Percentiles rank a stretch among this genome's conserved stretches.
Evolutionary conservation across 1,139 yeast genomes (phyloP).

Genomic region (Suhomyces kunorum): DNA sequence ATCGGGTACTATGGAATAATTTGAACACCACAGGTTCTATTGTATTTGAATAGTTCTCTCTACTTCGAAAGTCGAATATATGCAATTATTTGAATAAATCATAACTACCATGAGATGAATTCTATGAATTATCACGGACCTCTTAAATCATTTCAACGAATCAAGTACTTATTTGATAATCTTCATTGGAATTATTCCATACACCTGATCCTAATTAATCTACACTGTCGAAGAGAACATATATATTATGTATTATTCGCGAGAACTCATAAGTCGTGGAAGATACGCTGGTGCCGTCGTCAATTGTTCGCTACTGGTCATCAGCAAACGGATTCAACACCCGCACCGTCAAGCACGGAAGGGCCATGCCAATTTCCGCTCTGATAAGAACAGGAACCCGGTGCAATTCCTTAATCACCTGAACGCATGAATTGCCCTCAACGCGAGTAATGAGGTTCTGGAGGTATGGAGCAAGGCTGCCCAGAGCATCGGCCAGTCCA

Average conservation of each 20-base stretch:
- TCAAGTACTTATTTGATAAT: no score
- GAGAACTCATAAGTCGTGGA: constrained; percentile 6
- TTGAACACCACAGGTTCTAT: no score
- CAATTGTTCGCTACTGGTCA: constrained; percentile 5
- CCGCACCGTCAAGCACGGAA: constrained; percentile 92
- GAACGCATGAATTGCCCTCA: constrained; percentile 65
- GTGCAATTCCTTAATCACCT: constrained; percentile 75
- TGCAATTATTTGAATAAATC: no score
- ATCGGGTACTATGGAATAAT: no score
- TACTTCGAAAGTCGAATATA: no score
- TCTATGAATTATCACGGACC: no score
- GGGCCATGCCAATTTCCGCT: constrained; percentile 92
- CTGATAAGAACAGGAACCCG: constrained; percentile 84
- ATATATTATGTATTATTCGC: constrained; percentile 4
- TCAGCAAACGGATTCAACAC: constrained; percentile 81
- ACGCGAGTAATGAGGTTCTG: constrained; percentile 55
- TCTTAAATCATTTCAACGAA: no score
- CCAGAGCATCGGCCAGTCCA: constrained; percentile 22
- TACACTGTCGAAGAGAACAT: no score
- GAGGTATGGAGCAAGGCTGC: constrained; percentile 57
- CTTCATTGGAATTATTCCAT: no score
- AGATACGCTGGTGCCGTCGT: not conserved
- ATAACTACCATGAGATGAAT: no score
- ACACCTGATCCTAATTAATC: no score
- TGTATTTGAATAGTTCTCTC: no score